These are phyloP conservation scores for Vaccinium darrowii DNA, from an alignment of 148 eudicot species.

Conservation along the genomic window DNA sequence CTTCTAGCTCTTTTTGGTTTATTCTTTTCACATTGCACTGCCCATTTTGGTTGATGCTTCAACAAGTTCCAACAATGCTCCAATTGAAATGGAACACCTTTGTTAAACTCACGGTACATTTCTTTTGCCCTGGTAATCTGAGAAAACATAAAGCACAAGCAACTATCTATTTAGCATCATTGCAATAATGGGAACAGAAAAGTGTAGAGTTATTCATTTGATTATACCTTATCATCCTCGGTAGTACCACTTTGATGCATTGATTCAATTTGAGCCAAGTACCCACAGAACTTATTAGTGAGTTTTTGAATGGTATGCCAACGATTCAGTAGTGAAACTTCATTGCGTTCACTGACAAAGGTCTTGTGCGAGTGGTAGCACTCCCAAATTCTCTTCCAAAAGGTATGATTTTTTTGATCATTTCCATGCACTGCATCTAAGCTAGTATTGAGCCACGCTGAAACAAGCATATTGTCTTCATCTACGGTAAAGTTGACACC, in stretches of 20 bases:
- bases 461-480: too few species aligned
- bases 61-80: background rate
- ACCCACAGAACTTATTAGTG: background rate
- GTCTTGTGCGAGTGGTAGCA: background rate
- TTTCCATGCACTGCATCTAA: background rate
- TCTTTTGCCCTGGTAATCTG: background rate
- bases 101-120: background rate
- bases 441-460: too few species aligned
- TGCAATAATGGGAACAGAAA: too few species aligned
- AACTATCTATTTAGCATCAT: background rate
- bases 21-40: background rate
- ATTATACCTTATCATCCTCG: background rate
- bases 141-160: background rate
- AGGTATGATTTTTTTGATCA: background rate
- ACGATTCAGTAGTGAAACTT: background rate
- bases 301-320: background rate
- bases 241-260: background rate
- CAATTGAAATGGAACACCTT: background rate
- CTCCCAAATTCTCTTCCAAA: background rate
- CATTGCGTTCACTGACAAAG: background rate
- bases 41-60: background rate
- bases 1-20: background rate
- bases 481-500: too few species aligned
- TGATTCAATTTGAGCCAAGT: background rate
- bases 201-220: too few species aligned